Evolutionary conservation across 1,284 basidiomycete species (phyloP).

Genomic region (Phlebopus sp.): DNA sequence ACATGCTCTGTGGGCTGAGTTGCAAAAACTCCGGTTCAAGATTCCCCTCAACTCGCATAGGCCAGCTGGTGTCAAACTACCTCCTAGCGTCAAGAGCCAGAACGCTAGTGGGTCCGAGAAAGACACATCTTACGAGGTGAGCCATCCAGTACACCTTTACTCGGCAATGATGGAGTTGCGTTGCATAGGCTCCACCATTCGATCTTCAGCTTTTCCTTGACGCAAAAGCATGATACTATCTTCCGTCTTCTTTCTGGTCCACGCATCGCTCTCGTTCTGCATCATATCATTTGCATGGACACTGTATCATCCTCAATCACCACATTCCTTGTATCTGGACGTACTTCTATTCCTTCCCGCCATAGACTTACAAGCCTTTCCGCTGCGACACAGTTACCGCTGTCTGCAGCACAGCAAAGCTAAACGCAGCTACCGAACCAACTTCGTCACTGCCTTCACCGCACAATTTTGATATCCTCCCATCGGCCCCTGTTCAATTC

Average conservation of each 20-base stretch:
- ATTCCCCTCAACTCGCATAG: constrained; percentile 42
- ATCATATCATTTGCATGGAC: constrained; percentile 8
- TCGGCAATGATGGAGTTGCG: neutral
- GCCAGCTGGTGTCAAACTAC: constrained; percentile 37
- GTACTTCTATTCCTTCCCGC: constrained; percentile 13
- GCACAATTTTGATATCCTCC: constrained; percentile 56
- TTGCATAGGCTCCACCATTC: constrained; percentile 40
- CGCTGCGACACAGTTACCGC: neutral
- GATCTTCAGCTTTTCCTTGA: constrained; percentile 51
- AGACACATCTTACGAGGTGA: constrained; percentile 24
- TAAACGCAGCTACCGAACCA: neutral
- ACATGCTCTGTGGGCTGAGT: constrained; percentile 50
- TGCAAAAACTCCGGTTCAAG: constrained; percentile 49
- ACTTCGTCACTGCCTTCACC: constrained; percentile 18
- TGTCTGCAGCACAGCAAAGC: neutral
- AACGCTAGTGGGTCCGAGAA: constrained; percentile 25
- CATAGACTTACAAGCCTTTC: neutral
- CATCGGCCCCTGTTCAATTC: constrained; percentile 59
- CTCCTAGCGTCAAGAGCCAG: constrained; percentile 6
- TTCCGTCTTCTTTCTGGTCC: constrained; percentile 4
- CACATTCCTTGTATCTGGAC: constrained; percentile 16
- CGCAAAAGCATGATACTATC: constrained; percentile 33
- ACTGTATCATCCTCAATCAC: constrained; percentile 18
- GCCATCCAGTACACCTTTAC: constrained; percentile 3
- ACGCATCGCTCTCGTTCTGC: neutral